Conservation (phyloP, 2,329 filamentous ascomycete genomes). For the Cladophialophora carrionii region DNA sequence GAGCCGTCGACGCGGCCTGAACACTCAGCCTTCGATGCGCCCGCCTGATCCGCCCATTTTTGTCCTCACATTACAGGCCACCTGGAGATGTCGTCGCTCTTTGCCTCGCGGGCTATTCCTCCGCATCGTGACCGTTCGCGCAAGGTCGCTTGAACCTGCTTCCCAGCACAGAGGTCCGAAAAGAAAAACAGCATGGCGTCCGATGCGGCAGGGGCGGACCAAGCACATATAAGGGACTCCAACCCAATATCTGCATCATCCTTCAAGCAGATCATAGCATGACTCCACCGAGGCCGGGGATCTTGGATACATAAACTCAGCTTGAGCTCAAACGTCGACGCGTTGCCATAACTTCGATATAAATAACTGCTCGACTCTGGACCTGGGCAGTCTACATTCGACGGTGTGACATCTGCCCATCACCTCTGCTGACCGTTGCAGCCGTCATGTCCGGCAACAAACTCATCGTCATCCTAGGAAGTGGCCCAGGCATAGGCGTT, state of each 20-base stretch:
- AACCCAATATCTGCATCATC: neutral
- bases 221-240: neutral
- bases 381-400: neutral
- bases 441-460: slow-evolving; percentile 18
- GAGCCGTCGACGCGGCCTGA: neutral
- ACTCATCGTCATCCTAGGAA: slow-evolving; percentile 26
- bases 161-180: neutral
- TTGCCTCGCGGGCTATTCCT: neutral
- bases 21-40: neutral
- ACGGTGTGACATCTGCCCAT: neutral
- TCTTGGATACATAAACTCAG: neutral
- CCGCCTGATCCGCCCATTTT: neutral
- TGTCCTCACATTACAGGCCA: neutral
- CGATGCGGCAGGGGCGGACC: neutral
- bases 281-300: neutral
- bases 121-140: neutral
- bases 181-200: neutral
- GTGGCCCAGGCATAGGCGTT: slow-evolving; percentile 29
- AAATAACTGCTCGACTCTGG: neutral
- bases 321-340: neutral
- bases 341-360: neutral
- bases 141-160: neutral
- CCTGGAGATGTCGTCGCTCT: neutral
- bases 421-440: neutral
- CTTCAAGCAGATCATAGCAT: neutral